Base-by-base conservation (phyloP, 805 yeast species). In the Candida mattraensis region DNA sequence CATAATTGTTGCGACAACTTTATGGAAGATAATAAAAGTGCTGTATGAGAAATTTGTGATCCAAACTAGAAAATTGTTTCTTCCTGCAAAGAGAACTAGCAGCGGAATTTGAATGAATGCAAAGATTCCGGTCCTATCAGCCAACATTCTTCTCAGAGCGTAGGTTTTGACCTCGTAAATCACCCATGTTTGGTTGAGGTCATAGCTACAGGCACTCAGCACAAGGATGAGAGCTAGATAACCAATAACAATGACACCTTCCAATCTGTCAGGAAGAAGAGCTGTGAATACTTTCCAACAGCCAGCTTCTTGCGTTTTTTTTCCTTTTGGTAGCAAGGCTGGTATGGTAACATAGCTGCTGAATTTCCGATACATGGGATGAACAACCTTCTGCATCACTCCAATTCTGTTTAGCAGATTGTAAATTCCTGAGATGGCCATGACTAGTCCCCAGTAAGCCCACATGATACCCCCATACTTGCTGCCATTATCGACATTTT, bases 1-100 rank as follows among this genome's bases (percentile, higher is more conserved):
- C n/a, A n/a, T 63, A 5, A 69, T 66, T 50, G 83, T 67, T 2
- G 85, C 80, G 31, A 73, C 56, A 80, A 86, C 76, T 55, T 72
- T 80, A 58, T 87, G 95, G 51, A 74, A 75, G 20, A 69, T 66
- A 49, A 78, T 48, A 44, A 70, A 71, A 24, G 69, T 56, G 3
- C 70, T 45, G 37, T 61, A 66, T 5, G 56, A 48, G 66, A 72
- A 66, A 1, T 74, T 71, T 7, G 75, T 64, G 19, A 70, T 18
- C 58, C 61, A 70, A 32, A 54, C 56, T 36, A 69, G 52, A 28
- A 70, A 54, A 49, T 68, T 70, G 44, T 70, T 70, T 45, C 75
- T 58, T 27, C 78, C 77, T 5, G 73, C 66, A 50, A 72, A 72
- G 27, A 72, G 54, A n/a, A 72, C 52, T 26, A 68, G 40, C 9